Base-by-base conservation (phyloP, 2,329 filamentous ascomycete genomes). In the Fusarium austroafricanum region DNA sequence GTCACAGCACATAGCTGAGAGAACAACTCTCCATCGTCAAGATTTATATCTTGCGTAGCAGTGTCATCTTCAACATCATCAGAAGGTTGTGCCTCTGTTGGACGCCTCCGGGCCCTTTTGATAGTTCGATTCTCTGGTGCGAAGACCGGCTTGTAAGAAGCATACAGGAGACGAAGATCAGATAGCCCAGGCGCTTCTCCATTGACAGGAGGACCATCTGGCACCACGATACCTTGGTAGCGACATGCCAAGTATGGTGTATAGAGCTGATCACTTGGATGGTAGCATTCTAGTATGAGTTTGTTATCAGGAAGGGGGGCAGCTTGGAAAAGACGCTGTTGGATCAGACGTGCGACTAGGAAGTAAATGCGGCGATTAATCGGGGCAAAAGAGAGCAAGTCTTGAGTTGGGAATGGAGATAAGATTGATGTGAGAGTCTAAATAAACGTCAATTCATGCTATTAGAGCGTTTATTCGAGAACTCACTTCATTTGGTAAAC, bases 201-300 rank as follows among this genome's bases (percentile, higher is more conserved):
- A 18, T 50, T 26, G 12, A 68, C 42, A 11, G 49, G 21, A 5
- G 53, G 59, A 0, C 63, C 67, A 5, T 72, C 67, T 17, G 47
- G 54, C 2, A 58, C 31, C 8, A 67, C 82, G 3, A 90, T 93
- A 29, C 86, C 87, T 12, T 90, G 81, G 65, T 90, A 90, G 43
- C 87, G 83, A 78, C 92, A 94, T 74, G 78, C 77, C 14, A 93
- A 83, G 55, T 89, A 89, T 0, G 92, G 90, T 20, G 91, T 89
- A 7, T 86, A 89, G 49, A 91, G 82, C 76, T 89, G 90, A 23
- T 86, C 88, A 65, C 84, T 87, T 0, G 92, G 92, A 67, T 91
- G 92, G 74, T 91, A 94, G 76, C 91, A 93, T 79, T 95, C 92
- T 40, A 96, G 86, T 37, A 94, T 87, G 38, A 96, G 79, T 54